Evolutionary conservation across 139 green algal species (phyloP), one percentile per base, ranked within the genome.

Genomic region (Pleodorina starrii): DNA sequence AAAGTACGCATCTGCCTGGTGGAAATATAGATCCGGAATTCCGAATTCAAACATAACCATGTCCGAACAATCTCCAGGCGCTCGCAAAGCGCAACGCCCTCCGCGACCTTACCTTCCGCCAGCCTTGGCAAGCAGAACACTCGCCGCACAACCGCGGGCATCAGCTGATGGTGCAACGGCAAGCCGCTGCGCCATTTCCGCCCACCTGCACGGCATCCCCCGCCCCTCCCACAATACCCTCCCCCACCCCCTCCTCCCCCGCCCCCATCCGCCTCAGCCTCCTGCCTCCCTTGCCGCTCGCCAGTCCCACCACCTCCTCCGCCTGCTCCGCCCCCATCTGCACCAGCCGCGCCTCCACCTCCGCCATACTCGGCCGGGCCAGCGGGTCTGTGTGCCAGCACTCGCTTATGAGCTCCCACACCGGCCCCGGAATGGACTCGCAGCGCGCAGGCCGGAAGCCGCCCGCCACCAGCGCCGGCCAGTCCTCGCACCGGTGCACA

Each of bases 371-470:
- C 0, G 87, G 87, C 17, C 87, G 66, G 12, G 16, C 7, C 46
- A 73, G 38, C 11, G 87, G 87, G 66, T 91, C 87, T 16, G 63
- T 25, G 60, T 87, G 17, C 87, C 87, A 91, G 87, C 87, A 91
- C 5, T 80, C 66, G 7, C 19, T 43, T 29, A 91, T 81, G 32
- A 91, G 50, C 25, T 51, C 25, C 78, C 87, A 87, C 12, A 91
- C 35, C 36, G 44, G 43, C 2, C 68, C 68, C 10, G 66, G 69
- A 9, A 83, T 59, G 66, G 17, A 2, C 11, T 54, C 46, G 2
- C 40, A 11, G 57, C 60, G 69, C 43, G 48, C n/a, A 2, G 87
- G 87, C 1, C 87, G 78, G 77, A 79, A 88, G 68, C 87, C 87
- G 2, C 14, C 23, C 1, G 46, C 78, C 16, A 88, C 46, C 10